Percentiles rank a stretch among this genome's conserved stretches.
These are phyloP conservation scores for Russula brevipes DNA, from an alignment of 768 basidiomycete genomes.

Conservation along the genomic window DNA sequence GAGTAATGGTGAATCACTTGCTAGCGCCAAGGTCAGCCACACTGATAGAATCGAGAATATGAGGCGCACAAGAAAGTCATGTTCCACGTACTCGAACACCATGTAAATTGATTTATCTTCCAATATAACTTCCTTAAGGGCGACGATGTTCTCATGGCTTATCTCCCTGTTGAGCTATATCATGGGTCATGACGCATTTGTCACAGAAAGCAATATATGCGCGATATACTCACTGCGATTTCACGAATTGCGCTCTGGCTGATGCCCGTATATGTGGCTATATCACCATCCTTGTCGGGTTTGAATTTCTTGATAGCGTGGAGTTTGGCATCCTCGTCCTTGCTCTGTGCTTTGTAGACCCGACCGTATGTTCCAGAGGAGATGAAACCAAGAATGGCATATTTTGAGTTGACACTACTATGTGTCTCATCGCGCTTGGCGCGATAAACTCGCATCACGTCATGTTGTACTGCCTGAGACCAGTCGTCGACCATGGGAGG, in stretches of 20 bases:
- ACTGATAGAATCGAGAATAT: neutral
- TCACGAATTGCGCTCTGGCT: constrained; percentile 97
- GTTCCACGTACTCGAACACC: constrained; percentile 99
- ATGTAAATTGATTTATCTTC: constrained; percentile 99
- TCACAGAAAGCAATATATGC: neutral
- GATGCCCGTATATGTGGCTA: constrained; percentile 92
- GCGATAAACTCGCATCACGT: constrained; percentile 85
- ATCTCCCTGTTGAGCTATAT: constrained; percentile 82
- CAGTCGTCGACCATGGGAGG: constrained; percentile 25
- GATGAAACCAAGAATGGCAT: constrained; percentile 92
- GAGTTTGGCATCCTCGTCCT: constrained; percentile 60
- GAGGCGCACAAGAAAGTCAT: constrained; percentile 84
- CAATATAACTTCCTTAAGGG: constrained; percentile 89
- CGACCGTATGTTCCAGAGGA: constrained; percentile 97
- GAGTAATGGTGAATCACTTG: constrained; percentile 99
- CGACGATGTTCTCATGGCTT: constrained; percentile 84
- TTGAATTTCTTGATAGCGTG: constrained; percentile 99
- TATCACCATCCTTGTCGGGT: constrained; percentile 98
- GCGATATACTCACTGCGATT: constrained; percentile 66
- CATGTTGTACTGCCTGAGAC: constrained; percentile 34
- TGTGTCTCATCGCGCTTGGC: constrained; percentile 67
- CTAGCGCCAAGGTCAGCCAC: constrained; percentile 36
- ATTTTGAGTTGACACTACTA: constrained; percentile 69
- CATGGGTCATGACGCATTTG: constrained; percentile 20
- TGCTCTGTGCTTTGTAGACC: constrained; percentile 93